Evolutionary conservation across 2,329 filamentous ascomycete genomes (phyloP), one percentile per base, ranked within the genome.

Genomic region (Byssothecium circinans): DNA sequence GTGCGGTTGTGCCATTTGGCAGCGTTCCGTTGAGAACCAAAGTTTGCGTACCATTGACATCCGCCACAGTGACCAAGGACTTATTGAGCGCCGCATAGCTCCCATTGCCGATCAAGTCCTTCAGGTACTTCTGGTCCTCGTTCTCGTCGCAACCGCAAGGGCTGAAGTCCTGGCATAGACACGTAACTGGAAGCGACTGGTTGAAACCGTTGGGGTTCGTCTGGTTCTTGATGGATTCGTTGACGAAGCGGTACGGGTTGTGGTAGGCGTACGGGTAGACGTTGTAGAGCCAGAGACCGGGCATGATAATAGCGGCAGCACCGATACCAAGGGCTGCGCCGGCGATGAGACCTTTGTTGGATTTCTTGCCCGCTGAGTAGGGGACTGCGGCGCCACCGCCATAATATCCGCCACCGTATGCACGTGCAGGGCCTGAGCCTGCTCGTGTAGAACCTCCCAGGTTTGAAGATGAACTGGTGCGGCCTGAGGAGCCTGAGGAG

Each of bases 1-100:
- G 61, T 2, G 74, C 70, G 2, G 72, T 74, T 0, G 75, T 78
- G 2, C 70, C 76, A 56, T 87, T 86, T 23, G 84, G 81, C 3
- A 92, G 73, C 0, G 86, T 88, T n/a, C 89, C 89, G 65, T 91
- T 90, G 65, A 92, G 73, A 23, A 88, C 75, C 30, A 94, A 79
- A 1, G 81, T 85, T 3, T 65, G 63, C 1, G 79, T 86, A 41
- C 83, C 83, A 46, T 88, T 85, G 51, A 86, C 78, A 43, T 77
- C 71, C 2, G 79, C 81, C 1, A 91, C 79, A 11, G 75, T 79
- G 47, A 89, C 78, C 2, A 89, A 57, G 0, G 76, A 77, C 58
- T 82, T 77, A 72, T 90, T 85, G 43, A 88, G 73, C 2, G 65
- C 71, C 2, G 65, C 63, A 56, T 84, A 84, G 53, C 77, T 83